Evolutionary conservation across 163 green algal species (phyloP).

Genomic region (Scenedesmus sp.): DNA sequence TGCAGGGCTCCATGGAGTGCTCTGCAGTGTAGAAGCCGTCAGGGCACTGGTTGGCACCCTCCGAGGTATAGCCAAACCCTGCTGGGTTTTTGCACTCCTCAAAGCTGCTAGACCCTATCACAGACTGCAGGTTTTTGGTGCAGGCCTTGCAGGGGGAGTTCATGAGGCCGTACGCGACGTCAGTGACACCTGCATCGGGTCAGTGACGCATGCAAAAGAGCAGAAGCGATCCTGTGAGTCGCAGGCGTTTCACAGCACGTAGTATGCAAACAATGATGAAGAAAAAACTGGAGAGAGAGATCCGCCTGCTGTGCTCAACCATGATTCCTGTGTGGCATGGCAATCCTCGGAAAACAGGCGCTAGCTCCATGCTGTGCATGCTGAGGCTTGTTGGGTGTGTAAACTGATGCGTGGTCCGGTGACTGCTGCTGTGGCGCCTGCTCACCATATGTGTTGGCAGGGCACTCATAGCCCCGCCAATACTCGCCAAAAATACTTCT

Average conservation of each 20-base stretch:
- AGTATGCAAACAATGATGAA: no score
- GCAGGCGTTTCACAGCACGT: no score
- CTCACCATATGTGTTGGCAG: neutral
- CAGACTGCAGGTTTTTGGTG: neutral
- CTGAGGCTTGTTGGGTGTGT: no score
- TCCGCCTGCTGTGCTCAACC: no score
- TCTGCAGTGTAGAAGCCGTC: conserved; percentile 10
- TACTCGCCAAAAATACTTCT: no score
- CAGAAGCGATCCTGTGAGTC: neutral
- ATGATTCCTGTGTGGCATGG: no score
- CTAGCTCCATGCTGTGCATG: no score
- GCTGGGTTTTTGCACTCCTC: conserved; percentile 2
- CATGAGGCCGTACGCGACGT: neutral
- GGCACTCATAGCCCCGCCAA: neutral
- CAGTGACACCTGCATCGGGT: neutral
- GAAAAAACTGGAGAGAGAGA: no score
- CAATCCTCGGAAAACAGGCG: no score
- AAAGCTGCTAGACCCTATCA: neutral
- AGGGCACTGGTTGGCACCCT: conserved; percentile 38
- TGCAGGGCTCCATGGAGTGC: neutral
- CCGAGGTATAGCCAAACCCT: conserved; percentile 6
- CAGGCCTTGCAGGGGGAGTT: neutral
- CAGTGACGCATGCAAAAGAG: neutral
- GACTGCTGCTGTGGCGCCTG: no score
- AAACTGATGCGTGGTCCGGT: no score